Percentiles rank a stretch among this genome's conserved stretches.
phyloP scores from a whole-genome alignment of 1,284 basidiomycete species.

The Ustilago vetiveriae region DNA sequence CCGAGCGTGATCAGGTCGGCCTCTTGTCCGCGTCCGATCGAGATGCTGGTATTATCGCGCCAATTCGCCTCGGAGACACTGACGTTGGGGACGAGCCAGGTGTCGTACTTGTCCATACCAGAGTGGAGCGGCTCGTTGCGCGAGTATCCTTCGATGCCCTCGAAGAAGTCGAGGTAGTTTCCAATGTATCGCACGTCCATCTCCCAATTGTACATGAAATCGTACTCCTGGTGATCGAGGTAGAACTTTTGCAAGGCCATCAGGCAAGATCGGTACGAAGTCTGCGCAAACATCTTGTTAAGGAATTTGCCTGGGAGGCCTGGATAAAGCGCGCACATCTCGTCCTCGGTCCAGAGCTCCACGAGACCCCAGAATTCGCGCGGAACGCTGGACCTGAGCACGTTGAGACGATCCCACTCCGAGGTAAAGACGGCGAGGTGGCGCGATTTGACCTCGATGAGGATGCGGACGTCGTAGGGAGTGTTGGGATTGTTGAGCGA shows the following conservation, averaged over 20 bases:
- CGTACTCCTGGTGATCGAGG: conserved; percentile 67
- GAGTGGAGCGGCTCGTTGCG: conserved; percentile 63
- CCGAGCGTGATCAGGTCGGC: conserved; percentile 66
- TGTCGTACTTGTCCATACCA: conserved; percentile 67
- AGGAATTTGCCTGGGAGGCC: conserved; percentile 65
- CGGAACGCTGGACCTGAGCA: conserved; percentile 62
- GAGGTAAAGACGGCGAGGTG: conserved; percentile 65
- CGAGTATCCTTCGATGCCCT: conserved; percentile 64
- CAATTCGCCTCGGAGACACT: conserved; percentile 62
- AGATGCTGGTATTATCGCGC: conserved; percentile 51
- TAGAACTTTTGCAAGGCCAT: conserved; percentile 67
- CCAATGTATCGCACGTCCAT: conserved; percentile 67
- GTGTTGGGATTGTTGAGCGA: conserved; percentile 67
- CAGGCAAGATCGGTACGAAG: conserved; percentile 66
- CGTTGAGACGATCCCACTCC: conserved; percentile 66
- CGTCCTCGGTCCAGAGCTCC: conserved; percentile 66
- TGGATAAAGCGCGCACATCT: conserved; percentile 66
- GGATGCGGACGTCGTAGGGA: conserved; percentile 66
- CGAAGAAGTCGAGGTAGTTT: conserved; percentile 66
- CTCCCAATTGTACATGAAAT: conserved; percentile 67
- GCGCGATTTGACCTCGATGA: conserved; percentile 65
- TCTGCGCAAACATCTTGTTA: conserved; percentile 67
- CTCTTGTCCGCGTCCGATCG: conserved; percentile 58
- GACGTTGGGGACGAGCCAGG: conserved; percentile 64
- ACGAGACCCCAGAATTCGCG: conserved; percentile 67